A percentile compares a stretch with the other conserved stretches of the same genome.
Conservation (phyloP, 176 grass and related monocot species). For the Zoysia japonica region DNA sequence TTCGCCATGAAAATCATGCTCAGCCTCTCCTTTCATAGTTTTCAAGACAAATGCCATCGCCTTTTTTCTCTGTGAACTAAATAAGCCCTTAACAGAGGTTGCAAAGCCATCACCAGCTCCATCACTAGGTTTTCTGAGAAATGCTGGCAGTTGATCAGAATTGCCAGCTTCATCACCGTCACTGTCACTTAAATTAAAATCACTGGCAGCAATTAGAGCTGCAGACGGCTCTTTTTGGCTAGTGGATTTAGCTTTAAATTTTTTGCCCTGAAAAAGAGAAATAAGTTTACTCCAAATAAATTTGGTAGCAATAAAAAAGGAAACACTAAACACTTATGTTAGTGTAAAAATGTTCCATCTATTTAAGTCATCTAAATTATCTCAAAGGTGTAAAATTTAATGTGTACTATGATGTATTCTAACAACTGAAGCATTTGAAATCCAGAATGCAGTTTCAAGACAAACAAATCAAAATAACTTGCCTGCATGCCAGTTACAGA, state of each 20-base stretch:
- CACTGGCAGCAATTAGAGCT: slow-evolving; percentile 47
- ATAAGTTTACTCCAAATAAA: slow-evolving; percentile 28
- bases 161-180: slow-evolving; percentile 67
- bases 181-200: slow-evolving; percentile 75
- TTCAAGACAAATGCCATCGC: slow-evolving; percentile 82
- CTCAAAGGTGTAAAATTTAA: neutral
- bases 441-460: slow-evolving; percentile 12
- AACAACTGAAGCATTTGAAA: slow-evolving; percentile 13
- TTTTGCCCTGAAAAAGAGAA: slow-evolving; percentile 75
- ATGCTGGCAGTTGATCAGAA: slow-evolving; percentile 70
- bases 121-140: slow-evolving; percentile 69
- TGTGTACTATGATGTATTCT: slow-evolving; percentile 32
- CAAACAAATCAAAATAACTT: slow-evolving; percentile 42
- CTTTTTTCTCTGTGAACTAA: slow-evolving; percentile 81
- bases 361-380: slow-evolving; percentile 7
- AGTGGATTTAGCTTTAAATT: slow-evolving; percentile 88
- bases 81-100: slow-evolving; percentile 89
- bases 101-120: slow-evolving; percentile 94
- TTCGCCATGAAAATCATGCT: slow-evolving; percentile 83
- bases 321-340: neutral
- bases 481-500: slow-evolving; percentile 97
- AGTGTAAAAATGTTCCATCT: slow-evolving; percentile 3
- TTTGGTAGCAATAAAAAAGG: neutral
- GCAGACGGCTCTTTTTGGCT: slow-evolving; percentile 59
- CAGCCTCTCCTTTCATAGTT: slow-evolving; percentile 82